phyloP scores from a whole-genome alignment of 176 grass and related monocot genomes.

The Triticum timopheevii region DNA sequence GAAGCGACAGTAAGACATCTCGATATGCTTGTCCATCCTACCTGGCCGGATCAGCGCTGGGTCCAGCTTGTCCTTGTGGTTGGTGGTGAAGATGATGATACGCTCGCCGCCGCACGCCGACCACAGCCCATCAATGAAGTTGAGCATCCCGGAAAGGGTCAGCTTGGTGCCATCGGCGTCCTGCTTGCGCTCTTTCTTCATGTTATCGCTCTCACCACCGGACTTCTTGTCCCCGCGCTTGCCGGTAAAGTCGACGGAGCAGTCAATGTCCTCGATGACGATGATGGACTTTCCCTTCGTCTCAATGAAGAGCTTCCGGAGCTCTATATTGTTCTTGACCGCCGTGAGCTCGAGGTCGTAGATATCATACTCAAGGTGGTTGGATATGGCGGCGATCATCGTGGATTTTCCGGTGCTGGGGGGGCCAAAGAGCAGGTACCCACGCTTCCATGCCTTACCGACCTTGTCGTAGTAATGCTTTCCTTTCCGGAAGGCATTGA shows the following conservation, averaged over 20 bases:
- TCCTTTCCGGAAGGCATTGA: no score
- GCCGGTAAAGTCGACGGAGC: constrained; percentile 60
- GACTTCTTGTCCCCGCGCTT: neutral
- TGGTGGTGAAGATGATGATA: constrained; percentile 66
- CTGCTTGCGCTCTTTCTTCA: no score
- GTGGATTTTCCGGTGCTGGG: no score
- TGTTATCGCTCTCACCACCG: no score
- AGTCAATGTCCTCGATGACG: constrained; percentile 68
- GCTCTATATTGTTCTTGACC: constrained; percentile 37
- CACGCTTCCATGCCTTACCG: no score
- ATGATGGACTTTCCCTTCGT: constrained; percentile 48
- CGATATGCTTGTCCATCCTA: no score
- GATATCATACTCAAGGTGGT: neutral
- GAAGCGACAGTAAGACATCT: no score
- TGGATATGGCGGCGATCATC: no score
- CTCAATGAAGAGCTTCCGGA: constrained; percentile 51
- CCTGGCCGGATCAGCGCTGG: constrained; percentile 50
- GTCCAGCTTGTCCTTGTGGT: constrained; percentile 54
- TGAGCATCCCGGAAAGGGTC: constrained; percentile 29
- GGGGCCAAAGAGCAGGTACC: no score
- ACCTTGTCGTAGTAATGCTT: no score
- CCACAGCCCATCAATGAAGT: constrained; percentile 73
- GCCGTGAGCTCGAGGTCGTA: constrained; percentile 41
- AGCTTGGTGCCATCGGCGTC: no score
- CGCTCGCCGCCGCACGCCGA: constrained; percentile 60